Percentiles rank a stretch among this genome's conserved stretches.
Evolutionary conservation across 305 asterid species (phyloP).

Genomic region (Salvia sclarea): DNA sequence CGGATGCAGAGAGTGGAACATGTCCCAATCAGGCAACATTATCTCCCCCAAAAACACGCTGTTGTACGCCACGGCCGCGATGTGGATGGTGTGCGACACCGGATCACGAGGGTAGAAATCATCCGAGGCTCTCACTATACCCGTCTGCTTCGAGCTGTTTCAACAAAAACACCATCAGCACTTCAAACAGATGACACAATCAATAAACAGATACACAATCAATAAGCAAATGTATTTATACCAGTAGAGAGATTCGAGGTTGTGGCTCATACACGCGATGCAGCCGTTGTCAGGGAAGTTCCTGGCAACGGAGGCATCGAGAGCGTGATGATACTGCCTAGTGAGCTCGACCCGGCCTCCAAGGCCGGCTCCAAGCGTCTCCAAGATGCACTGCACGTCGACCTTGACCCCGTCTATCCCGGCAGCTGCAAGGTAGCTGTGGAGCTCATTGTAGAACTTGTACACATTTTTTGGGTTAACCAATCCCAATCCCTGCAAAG

Average conservation of each 20-base stretch:
- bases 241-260: constrained; percentile 83
- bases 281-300: constrained; percentile 82
- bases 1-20: constrained; percentile 92
- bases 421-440: constrained; percentile 51
- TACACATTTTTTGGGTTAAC: constrained; percentile 51
- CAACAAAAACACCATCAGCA: constrained; percentile 19
- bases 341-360: constrained; percentile 92
- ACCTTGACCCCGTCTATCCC: constrained; percentile 71
- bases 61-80: constrained; percentile 81
- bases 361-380: constrained; percentile 80
- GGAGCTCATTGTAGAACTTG: constrained; percentile 56
- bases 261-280: constrained; percentile 96
- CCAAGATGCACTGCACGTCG: constrained; percentile 83
- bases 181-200: neutral
- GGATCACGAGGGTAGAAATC: constrained; percentile 87
- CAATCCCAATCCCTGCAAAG: constrained; percentile 55
- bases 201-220: too few relatives aligned
- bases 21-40: constrained; percentile 93
- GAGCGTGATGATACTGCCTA: constrained; percentile 80
- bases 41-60: constrained; percentile 77
- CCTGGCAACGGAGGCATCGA: constrained; percentile 77
- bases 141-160: constrained; percentile 80
- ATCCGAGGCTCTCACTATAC: constrained; percentile 76
- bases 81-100: constrained; percentile 78
- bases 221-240: too few relatives aligned